phyloP scores from a whole-genome alignment of 306 rosid genomes.

The Oxytropis ochrocephala region DNA sequence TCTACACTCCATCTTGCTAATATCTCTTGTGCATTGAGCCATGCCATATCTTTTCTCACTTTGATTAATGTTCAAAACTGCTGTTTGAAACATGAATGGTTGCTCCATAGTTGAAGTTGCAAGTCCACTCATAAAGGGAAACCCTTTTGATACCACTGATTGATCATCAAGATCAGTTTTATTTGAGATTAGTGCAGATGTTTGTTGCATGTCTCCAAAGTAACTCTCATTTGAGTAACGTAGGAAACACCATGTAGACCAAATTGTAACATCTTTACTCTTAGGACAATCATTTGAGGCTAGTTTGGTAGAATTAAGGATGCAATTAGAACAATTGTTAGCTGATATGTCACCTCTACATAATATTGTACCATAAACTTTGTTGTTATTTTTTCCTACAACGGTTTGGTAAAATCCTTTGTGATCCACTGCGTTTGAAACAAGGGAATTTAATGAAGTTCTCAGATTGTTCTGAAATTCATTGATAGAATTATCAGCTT shows the following conservation, averaged over 20 bases:
- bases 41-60: conserved; percentile 53
- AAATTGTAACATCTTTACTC: conserved; percentile 34
- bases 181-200: conserved; percentile 27
- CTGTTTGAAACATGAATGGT: conserved; percentile 31
- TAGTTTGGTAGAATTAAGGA: conserved; percentile 17
- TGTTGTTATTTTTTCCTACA: conserved; percentile 20
- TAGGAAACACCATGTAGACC: conserved; percentile 56
- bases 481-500: conserved; percentile 18
- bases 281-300: conserved; percentile 31
- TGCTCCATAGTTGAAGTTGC: conserved; percentile 27
- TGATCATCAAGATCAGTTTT: conserved; percentile 47
- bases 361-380: conserved; percentile 37
- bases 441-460: conserved; percentile 30
- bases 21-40: conserved; percentile 65
- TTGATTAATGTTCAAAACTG: conserved; percentile 23
- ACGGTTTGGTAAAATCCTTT: conserved; percentile 41
- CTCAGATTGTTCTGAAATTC: conserved; percentile 37
- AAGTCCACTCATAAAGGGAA: conserved; percentile 31
- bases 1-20: conserved; percentile 31
- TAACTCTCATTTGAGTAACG: conserved; percentile 37
- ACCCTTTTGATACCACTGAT: conserved; percentile 32
- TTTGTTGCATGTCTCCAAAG: conserved; percentile 27
- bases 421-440: conserved; percentile 25
- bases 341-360: conserved; percentile 54
- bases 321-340: conserved; percentile 30